phyloP scores from a whole-genome alignment of 805 yeast species.

The Candida silvicultrix region DNA sequence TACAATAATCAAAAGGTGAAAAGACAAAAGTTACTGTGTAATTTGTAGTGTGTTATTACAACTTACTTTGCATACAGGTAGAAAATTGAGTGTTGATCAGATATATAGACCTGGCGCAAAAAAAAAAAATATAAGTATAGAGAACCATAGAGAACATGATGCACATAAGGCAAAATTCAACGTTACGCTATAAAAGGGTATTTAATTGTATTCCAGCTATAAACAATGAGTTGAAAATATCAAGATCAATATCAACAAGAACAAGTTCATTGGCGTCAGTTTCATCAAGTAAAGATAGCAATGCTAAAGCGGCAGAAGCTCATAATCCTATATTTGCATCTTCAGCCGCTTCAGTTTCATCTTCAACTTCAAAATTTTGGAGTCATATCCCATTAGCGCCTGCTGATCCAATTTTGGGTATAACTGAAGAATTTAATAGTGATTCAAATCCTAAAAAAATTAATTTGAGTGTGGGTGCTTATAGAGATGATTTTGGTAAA shows the following conservation, averaged over 20 bases:
- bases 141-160: neutral
- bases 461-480: slow-evolving; percentile 58
- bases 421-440: slow-evolving; percentile 64
- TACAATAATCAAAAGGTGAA: too few relatives aligned
- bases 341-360: neutral
- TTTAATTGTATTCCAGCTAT: neutral
- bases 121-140: too few relatives aligned
- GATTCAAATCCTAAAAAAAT: slow-evolving; percentile 56
- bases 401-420: slow-evolving; percentile 82
- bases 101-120: too few relatives aligned
- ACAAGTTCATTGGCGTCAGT: neutral
- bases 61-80: too few relatives aligned
- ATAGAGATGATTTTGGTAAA: slow-evolving; percentile 80
- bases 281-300: neutral
- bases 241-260: neutral
- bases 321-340: neutral
- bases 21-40: too few relatives aligned
- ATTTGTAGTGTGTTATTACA: too few relatives aligned
- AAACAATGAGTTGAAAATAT: too few relatives aligned
- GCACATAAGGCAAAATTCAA: neutral
- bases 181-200: neutral
- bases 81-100: too few relatives aligned
- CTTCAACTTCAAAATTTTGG: neutral
- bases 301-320: neutral
- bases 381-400: slow-evolving; percentile 40